phyloP scores from a whole-genome alignment of 148 eudicot genomes.

The Linanthus parryae region DNA sequence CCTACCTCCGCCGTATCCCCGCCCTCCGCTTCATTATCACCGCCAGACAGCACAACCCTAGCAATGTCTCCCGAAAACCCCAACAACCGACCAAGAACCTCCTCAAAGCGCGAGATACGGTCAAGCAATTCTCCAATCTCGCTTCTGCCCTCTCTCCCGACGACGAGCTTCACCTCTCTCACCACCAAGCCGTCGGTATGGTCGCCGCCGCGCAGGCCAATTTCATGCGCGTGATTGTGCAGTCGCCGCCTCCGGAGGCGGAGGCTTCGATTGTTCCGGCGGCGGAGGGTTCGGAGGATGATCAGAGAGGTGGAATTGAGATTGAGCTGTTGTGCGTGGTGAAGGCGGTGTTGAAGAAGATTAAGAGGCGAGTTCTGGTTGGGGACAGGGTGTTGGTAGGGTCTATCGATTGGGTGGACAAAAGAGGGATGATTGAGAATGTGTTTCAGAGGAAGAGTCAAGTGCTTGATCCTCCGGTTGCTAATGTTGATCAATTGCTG shows the following conservation, averaged over 20 bases:
- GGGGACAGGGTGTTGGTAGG: constrained; percentile 91
- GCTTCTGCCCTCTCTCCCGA: constrained; percentile 33
- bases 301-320: constrained; percentile 18
- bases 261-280: too few species aligned
- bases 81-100: constrained; percentile 36
- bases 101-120: constrained; percentile 37
- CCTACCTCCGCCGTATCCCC: constrained; percentile 34
- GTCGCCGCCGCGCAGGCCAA: constrained; percentile 84
- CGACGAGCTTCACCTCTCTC: constrained; percentile 39
- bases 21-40: constrained; percentile 23
- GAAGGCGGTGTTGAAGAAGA: constrained; percentile 90
- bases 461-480: constrained; percentile 83
- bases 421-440: constrained; percentile 85
- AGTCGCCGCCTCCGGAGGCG: constrained; percentile 9
- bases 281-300: constrained; percentile 4
- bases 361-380: constrained; percentile 71
- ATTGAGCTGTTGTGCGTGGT: constrained; percentile 79
- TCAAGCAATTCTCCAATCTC: constrained; percentile 37
- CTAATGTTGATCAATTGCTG: constrained; percentile 81
- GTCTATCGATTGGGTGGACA: constrained; percentile 82
- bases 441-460: constrained; percentile 58
- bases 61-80: constrained; percentile 25
- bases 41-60: constrained; percentile 30
- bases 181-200: constrained; percentile 52
- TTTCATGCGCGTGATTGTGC: constrained; percentile 89